Conservation (phyloP, 2,329 filamentous ascomycete genomes). For the Penicillium griseofulvum region DNA sequence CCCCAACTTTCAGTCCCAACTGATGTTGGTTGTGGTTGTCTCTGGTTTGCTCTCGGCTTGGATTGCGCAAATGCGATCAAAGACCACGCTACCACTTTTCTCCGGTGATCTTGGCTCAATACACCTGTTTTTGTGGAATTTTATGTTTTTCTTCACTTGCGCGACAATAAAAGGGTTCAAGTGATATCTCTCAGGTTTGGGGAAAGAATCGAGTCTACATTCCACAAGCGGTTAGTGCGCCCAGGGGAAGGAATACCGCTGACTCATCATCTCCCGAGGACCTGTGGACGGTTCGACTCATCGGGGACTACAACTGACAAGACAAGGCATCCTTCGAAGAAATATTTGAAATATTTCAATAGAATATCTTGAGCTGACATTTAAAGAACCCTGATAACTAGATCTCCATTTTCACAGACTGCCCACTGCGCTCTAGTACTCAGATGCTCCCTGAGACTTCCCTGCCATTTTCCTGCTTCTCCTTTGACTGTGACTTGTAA, state of each 20-base stretch:
- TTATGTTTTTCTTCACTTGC: not conserved
- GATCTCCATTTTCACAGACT: too few relatives aligned
- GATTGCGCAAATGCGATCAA: not conserved
- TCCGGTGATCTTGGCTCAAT: not conserved
- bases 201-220: constrained; percentile 12
- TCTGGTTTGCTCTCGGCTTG: not conserved
- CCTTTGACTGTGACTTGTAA: too few relatives aligned
- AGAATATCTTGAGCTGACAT: not conserved
- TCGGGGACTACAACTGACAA: not conserved
- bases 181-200: not conserved
- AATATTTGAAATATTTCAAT: not conserved
- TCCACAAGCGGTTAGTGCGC: constrained; percentile 10
- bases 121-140: too few relatives aligned
- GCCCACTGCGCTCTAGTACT: too few relatives aligned
- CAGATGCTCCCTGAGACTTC: too few relatives aligned
- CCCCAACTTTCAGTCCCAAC: not conserved
- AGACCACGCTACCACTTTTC: not conserved
- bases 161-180: not conserved
- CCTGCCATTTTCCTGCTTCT: too few relatives aligned
- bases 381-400: too few relatives aligned
- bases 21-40: not conserved
- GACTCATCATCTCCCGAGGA: constrained; percentile 1
- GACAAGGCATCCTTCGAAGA: not conserved
- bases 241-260: not conserved
- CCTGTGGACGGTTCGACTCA: too few relatives aligned